Evolutionary conservation across 1,139 yeast species (phyloP).

Genomic region (Saccharomyces pastorianus): DNA sequence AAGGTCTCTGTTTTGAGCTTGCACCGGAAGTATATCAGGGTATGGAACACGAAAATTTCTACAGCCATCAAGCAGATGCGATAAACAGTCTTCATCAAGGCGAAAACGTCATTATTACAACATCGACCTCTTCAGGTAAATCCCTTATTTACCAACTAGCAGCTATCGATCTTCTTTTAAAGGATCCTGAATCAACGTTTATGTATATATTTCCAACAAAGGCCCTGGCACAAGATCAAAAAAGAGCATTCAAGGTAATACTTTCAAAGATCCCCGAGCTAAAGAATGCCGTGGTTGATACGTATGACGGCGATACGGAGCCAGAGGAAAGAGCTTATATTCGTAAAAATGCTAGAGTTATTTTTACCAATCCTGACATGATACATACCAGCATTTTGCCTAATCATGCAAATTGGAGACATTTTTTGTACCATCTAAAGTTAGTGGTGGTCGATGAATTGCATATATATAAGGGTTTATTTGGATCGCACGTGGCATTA

Average conservation of each 20-base stretch:
- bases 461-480: conserved; percentile 81
- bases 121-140: conserved; percentile 93
- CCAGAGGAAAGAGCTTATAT: conserved; percentile 43
- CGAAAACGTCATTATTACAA: conserved; percentile 71
- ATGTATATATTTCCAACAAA: conserved; percentile 91
- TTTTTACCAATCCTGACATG: conserved; percentile 93
- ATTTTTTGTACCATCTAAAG: conserved; percentile 54
- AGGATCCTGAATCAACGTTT: conserved; percentile 57
- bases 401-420: conserved; percentile 61
- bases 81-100: conserved; percentile 47
- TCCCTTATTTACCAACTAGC: conserved; percentile 88
- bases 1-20: conserved; percentile 35
- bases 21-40: conserved; percentile 43
- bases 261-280: conserved; percentile 39
- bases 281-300: conserved; percentile 42
- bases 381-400: conserved; percentile 82
- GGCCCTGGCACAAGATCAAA: conserved; percentile 95
- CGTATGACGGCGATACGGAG: conserved; percentile 92
- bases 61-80: conserved; percentile 77
- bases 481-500: conserved; percentile 86
- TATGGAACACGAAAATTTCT: conserved; percentile 46
- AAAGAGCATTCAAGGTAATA: conserved; percentile 62
- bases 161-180: conserved; percentile 45
- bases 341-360: conserved; percentile 59
- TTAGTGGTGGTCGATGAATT: conserved; percentile 84